phyloP scores from a whole-genome alignment of 1,139 yeast genomes.

The Saccharomyces pastorianus region DNA sequence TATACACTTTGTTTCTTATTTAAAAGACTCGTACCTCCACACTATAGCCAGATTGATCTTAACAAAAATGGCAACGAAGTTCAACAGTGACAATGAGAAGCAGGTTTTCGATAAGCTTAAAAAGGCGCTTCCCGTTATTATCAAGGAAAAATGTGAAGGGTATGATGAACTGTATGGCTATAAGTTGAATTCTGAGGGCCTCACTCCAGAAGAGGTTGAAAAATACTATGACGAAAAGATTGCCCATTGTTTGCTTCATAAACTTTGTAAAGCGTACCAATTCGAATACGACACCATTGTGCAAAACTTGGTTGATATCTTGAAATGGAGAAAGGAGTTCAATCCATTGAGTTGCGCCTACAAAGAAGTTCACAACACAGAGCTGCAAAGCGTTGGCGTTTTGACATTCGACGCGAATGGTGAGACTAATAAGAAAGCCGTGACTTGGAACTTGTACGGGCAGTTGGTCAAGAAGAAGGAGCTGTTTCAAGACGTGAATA shows the following conservation, averaged over 20 bases:
- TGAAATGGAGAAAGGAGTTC: slow-evolving; percentile 73
- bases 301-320: slow-evolving; percentile 46
- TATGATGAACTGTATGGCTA: slow-evolving; percentile 78
- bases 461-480: slow-evolving; percentile 44
- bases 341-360: slow-evolving; percentile 75
- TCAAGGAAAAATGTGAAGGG: slow-evolving; percentile 38
- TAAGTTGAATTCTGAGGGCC: slow-evolving; percentile 41
- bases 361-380: slow-evolving; percentile 52
- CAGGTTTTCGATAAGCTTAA: slow-evolving; percentile 20
- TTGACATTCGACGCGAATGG: slow-evolving; percentile 44
- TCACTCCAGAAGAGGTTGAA: slow-evolving; percentile 28
- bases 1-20: background rate
- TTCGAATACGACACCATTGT: slow-evolving; percentile 45
- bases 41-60: background rate
- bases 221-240: slow-evolving; percentile 38
- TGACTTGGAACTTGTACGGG: slow-evolving; percentile 86
- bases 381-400: slow-evolving; percentile 56
- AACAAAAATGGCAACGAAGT: slow-evolving; percentile 11
- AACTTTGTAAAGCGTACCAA: slow-evolving; percentile 63
- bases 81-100: slow-evolving; percentile 14
- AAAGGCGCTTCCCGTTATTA: slow-evolving; percentile 27
- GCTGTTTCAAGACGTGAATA: slow-evolving; percentile 54
- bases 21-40: background rate
- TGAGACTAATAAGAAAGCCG: slow-evolving; percentile 41
- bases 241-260: slow-evolving; percentile 50